Evolutionary conservation across 148 eudicot species (phyloP).

Genomic region (Camellia japonica): DNA sequence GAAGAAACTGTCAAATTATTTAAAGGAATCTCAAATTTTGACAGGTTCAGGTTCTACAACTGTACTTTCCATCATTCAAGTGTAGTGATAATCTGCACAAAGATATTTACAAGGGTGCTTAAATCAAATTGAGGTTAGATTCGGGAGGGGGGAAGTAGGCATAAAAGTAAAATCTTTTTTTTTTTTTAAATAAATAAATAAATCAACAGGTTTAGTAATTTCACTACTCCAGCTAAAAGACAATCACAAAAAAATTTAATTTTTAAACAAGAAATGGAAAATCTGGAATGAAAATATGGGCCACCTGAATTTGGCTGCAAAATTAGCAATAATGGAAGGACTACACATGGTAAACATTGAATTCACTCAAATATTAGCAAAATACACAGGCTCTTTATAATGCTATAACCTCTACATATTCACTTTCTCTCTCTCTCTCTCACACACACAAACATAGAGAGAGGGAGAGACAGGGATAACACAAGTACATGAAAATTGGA

Average conservation of each 20-base stretch:
- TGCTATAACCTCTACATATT: neutral
- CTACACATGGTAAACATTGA: neutral
- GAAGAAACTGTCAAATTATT: neutral
- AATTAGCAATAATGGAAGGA: neutral
- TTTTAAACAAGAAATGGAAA: neutral
- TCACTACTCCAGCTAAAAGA: neutral
- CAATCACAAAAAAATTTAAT: neutral
- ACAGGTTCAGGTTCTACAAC: too few relatives aligned
- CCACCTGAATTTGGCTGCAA: neutral
- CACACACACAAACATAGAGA: neutral
- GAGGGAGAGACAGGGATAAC: neutral
- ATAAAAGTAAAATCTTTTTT: neutral
- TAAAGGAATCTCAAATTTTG: too few relatives aligned
- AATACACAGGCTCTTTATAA: neutral
- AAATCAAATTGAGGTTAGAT: neutral
- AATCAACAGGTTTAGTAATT: neutral
- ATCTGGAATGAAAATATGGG: neutral
- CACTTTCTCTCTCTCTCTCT: too few relatives aligned
- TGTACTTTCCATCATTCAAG: neutral
- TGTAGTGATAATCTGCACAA: neutral
- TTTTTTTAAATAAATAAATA: neutral
- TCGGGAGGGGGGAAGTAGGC: neutral
- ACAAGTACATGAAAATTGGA: neutral
- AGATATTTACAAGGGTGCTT: neutral
- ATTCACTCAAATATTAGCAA: neutral